A percentile compares a stretch with the other conserved stretches of the same genome.
These are phyloP conservation scores for Bacterosira constricta DNA, from an alignment of 108 stramenopile genomes.

Conservation along the genomic window DNA sequence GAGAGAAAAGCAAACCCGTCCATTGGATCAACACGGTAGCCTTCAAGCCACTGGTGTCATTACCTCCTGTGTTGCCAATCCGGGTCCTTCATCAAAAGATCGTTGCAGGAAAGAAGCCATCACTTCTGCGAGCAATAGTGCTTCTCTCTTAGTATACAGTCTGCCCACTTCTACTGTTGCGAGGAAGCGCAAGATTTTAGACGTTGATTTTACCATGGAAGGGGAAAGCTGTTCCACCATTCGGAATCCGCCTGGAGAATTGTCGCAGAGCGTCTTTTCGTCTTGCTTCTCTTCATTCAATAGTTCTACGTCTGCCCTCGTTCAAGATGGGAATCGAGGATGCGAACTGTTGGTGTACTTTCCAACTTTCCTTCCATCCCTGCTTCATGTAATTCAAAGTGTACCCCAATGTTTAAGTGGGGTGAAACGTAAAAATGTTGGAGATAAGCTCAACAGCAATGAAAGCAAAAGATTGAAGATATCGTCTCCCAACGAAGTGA, in stretches of 20 bases:
- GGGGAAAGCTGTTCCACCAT: neutral
- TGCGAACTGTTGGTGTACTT: slow-evolving; percentile 67
- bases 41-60: too few relatives aligned
- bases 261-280: slow-evolving; percentile 20
- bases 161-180: slow-evolving; percentile 14
- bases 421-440: slow-evolving; percentile 1
- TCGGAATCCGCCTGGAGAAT: neutral
- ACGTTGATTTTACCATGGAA: slow-evolving; percentile 1
- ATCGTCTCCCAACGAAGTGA: too few relatives aligned
- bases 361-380: slow-evolving; percentile 61
- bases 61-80: neutral
- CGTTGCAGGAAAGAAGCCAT: neutral
- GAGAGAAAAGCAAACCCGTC: neutral
- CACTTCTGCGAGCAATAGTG: neutral
- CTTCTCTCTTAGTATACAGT: neutral
- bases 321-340: slow-evolving; percentile 62
- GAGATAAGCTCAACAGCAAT: neutral
- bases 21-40: too few relatives aligned
- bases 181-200: slow-evolving; percentile 18
- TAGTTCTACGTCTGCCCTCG: neutral
- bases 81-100: neutral
- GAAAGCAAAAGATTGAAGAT: too few relatives aligned
- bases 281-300: slow-evolving; percentile 22
- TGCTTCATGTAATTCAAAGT: slow-evolving; percentile 13
- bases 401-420: neutral